Evolutionary conservation across 2,329 filamentous ascomycete species (phyloP), one percentile per base, ranked within the genome.

Genomic region (Curvularia spicifera): DNA sequence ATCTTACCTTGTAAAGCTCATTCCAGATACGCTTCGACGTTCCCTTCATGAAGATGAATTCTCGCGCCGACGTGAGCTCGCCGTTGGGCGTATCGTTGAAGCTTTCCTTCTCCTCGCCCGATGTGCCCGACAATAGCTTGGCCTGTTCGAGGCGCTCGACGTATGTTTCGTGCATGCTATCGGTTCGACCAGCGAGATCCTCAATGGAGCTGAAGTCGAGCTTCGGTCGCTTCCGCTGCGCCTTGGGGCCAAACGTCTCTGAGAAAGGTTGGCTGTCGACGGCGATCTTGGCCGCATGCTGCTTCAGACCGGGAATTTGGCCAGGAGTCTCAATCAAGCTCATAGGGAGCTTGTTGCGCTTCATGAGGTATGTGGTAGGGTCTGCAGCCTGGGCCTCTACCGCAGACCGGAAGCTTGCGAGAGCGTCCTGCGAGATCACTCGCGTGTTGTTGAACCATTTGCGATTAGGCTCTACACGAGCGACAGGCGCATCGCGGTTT

Each of bases 381-480:
- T 99, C 93, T 18, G 89, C 88, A 51, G 91, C 89, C 78, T 93
- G 91, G 78, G 96, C 93, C 42, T 91, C 91, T 79, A 99, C 94
- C 26, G 95, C 95, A 59, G 93, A 89, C 61, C 95, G 88, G 80
- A 99, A 99, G 1, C 91, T 88, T 44, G 86, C 86, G 63, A 98
- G 83, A 3, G 92, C 91, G 75, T 96, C 91, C 76, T 97, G 94
- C 1, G 90, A 92, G 72, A 97, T 96, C 44, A 89, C 87, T 71
- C 95, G 84, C 33, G 94, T 97, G 78, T 97, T 97, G 71, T 89
- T 91, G 80, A 99, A 99, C 95, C 95, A 99, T 80, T 96, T 96
- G 72, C 95, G 86, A 80, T 98, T 96, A 49, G 95, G 95, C 82
- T 98, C 94, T 73, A 98, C 91, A 66, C 93, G 87, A 67, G 94